Base-by-base conservation (phyloP, 1,139 yeast genomes). In the Debaryomyces sp. region DNA sequence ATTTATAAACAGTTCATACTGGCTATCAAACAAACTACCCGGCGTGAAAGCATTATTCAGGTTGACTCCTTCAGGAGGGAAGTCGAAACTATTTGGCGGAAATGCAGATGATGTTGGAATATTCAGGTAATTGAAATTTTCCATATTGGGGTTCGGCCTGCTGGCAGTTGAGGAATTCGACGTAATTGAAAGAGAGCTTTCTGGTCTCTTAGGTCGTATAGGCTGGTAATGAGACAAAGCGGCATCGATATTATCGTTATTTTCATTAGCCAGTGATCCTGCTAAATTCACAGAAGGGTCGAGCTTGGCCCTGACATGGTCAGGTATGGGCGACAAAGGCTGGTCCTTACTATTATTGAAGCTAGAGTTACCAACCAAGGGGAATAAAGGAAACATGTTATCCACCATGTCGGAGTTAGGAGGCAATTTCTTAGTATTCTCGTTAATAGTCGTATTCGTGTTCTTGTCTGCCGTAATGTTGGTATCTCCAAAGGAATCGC, bases 321-420 rank as follows among this genome's bases (percentile, higher is more conserved):
- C 24, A 30, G 48, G 44, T 22, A 47, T 48, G 12, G 39, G 40
- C 17, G 53, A 50, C 24, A 74, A 61, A 4, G 79, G 79, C 48
- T 70, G 67, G 41, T 71, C 63, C 44, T 64, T 66, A 52, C 64
- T 71, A 45, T 62, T 63, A 35, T 74, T 78, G 52, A 75, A 74
- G 45, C 77, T 73, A 43, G 65, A 64, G 30, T 71, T 69, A 2
- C 84, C 84, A 39, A 80, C 77, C 47, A 80, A 64, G 0, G 84
- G 83, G 49, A 77, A 79, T 27, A 80, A 65, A 2, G 85, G 85
- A 54, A 79, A 80, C 67, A 75, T 69, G 29, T 64, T 61, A 42
- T 69, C 66, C 29, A 52, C 61, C 39, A 63, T 48, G 22, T 56
- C 61, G 17, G 48, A 32, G 13, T 50, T 56, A 40, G 42, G 43